Conservation (phyloP, 2,329 filamentous ascomycete species). For the Xylariaceae sp. region DNA sequence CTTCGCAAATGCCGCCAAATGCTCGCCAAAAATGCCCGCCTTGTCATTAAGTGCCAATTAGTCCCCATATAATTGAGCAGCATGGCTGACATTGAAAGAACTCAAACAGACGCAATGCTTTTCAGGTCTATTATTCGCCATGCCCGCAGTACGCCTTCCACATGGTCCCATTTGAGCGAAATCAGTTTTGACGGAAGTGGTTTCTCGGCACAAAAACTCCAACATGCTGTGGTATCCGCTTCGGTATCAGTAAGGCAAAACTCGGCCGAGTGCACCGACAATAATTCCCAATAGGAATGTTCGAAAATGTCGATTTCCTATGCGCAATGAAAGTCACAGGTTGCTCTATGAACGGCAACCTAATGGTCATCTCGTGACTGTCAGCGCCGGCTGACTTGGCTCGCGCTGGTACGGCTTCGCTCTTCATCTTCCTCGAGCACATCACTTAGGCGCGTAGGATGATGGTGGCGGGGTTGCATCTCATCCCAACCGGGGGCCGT, state of each 20-base stretch:
- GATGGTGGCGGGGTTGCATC: slow-evolving; percentile 77
- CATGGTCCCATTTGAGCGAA: slow-evolving; percentile 9
- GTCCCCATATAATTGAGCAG: slow-evolving; percentile 1
- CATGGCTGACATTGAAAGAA: slow-evolving; percentile 9
- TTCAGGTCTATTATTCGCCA: slow-evolving; percentile 25
- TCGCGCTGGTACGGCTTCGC: slow-evolving; percentile 74
- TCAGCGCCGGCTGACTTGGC: slow-evolving; percentile 59
- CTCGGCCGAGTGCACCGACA: too few relatives aligned
- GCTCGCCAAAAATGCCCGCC: slow-evolving; percentile 15
- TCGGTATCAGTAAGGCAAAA: too few relatives aligned
- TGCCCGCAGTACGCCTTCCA: slow-evolving; percentile 22
- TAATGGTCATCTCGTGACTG: not conserved
- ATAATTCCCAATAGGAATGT: not conserved
- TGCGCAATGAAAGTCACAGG: slow-evolving; percentile 4
- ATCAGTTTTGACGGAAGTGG: slow-evolving; percentile 21
- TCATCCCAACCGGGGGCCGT: slow-evolving; percentile 74
- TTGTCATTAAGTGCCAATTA: slow-evolving; percentile 1
- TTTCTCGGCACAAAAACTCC: slow-evolving; percentile 10
- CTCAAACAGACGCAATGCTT: slow-evolving; percentile 22
- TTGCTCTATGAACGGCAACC: not conserved
- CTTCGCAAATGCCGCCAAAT: slow-evolving; percentile 22
- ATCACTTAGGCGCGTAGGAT: slow-evolving; percentile 87
- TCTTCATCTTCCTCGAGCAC: slow-evolving; percentile 88
- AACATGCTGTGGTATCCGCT: slow-evolving; percentile 12
- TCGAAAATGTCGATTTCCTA: not conserved